Evolutionary conservation across 306 rosid species (phyloP).

Genomic region (Castanea crenata): DNA sequence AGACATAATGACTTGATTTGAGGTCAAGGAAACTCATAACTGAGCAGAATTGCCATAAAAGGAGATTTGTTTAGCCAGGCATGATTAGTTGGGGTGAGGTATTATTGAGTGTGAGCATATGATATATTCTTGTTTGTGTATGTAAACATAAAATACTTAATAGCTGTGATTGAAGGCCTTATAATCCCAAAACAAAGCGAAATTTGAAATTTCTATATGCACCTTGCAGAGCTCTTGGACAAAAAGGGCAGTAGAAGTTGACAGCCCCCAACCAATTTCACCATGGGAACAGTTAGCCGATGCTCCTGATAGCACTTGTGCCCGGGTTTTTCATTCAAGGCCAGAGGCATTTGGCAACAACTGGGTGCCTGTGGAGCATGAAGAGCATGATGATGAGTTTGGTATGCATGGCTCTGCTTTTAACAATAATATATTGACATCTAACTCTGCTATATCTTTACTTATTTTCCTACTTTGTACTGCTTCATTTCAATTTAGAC

Average conservation of each 20-base stretch:
- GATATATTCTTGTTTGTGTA: background rate
- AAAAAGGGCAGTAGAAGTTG: slow-evolving; percentile 21
- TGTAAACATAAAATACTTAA: background rate
- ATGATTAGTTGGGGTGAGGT: background rate
- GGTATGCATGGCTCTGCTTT: background rate
- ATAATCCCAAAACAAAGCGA: no score
- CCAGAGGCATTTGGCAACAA: background rate
- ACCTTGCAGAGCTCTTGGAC: slow-evolving; percentile 38
- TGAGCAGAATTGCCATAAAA: background rate
- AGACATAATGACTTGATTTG: background rate
- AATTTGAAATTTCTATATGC: background rate
- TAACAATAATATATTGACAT: background rate
- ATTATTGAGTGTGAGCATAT: background rate
- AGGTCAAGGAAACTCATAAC: background rate
- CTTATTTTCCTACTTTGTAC: background rate
- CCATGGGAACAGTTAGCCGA: slow-evolving; percentile 1
- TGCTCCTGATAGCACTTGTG: slow-evolving; percentile 8
- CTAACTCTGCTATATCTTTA: background rate
- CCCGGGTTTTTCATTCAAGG: slow-evolving; percentile 3
- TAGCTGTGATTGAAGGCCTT: no score
- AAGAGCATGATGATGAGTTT: background rate
- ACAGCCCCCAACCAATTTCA: slow-evolving; percentile 10
- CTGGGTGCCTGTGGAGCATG: background rate
- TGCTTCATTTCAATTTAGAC: background rate
- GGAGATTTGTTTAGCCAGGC: background rate